A percentile compares a stretch with the other conserved stretches of the same genome.
phyloP scores from a whole-genome alignment of 2,329 filamentous ascomycete genomes.

The Zymoseptoria tritici region DNA sequence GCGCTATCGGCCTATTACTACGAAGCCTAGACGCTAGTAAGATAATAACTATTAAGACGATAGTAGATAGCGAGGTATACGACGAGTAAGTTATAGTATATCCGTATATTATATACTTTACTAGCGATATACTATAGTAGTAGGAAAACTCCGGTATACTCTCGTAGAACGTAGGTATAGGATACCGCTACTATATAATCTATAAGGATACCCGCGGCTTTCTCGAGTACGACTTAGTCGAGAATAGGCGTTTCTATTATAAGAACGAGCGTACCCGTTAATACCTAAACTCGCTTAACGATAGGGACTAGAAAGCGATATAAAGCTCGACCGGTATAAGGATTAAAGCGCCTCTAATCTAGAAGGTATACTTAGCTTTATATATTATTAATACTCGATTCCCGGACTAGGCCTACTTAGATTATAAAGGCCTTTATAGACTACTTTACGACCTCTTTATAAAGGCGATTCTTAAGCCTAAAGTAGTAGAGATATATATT shows the following conservation, averaged over 20 bases:
- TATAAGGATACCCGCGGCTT: background rate
- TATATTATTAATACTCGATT: background rate
- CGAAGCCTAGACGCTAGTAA: background rate
- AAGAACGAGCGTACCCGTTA: background rate
- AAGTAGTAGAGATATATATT: background rate
- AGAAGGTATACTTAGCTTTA: background rate
- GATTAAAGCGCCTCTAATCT: background rate
- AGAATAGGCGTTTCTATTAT: background rate
- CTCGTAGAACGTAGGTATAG: background rate
- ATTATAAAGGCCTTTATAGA: background rate
- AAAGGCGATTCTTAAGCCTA: background rate
- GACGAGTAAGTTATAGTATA: background rate
- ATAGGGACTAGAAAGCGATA: background rate
- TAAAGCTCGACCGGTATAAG: background rate
- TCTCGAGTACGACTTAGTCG: background rate
- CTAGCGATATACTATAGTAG: background rate
- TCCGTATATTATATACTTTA: background rate
- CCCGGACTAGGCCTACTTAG: background rate
- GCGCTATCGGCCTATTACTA: no score
- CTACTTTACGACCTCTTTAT: background rate
- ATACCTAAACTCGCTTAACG: background rate
- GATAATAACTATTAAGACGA: no score
- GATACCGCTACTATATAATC: background rate
- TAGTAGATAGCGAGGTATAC: background rate
- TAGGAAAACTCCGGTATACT: slow-evolving; percentile 1